phyloP scores from a whole-genome alignment of 2,329 filamentous ascomycete species.

The Fusarium sp. region DNA sequence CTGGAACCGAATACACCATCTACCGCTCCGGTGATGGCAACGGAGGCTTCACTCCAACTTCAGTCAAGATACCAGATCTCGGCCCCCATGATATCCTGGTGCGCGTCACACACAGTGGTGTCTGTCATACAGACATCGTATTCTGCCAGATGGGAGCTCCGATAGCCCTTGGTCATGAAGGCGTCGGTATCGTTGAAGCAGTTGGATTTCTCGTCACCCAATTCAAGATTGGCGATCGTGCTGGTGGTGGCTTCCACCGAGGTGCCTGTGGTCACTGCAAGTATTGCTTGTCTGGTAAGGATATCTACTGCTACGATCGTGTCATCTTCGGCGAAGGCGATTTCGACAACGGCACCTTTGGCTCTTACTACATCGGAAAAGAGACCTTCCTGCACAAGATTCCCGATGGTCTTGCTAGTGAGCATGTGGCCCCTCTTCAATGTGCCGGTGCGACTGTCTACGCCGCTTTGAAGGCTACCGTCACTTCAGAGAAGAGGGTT shows the following conservation, averaged over 20 bases:
- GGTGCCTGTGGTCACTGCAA: conserved; percentile 7
- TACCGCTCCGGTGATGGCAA: conserved; percentile 2
- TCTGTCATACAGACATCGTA: conserved; percentile 5
- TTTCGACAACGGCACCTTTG: conserved; percentile 3
- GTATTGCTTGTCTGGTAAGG: background rate
- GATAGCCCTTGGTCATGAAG: conserved; percentile 7
- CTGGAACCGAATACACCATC: background rate
- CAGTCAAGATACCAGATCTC: background rate
- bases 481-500: background rate
- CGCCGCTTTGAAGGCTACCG: conserved; percentile 10
- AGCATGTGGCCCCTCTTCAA: conserved; percentile 16
- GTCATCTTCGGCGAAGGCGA: conserved; percentile 2
- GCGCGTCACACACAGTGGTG: conserved; percentile 6
- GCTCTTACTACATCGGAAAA: conserved; percentile 7
- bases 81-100: conserved; percentile 5
- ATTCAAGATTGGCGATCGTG: conserved; percentile 2
- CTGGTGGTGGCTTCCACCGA: conserved; percentile 13
- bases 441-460: conserved; percentile 11
- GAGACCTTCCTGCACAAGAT: conserved; percentile 14
- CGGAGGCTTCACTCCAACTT: background rate
- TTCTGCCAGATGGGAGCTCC: conserved; percentile 6
- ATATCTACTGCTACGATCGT: conserved; percentile 14
- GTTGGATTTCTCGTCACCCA: conserved; percentile 5
- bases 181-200: background rate
- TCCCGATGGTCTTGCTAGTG: background rate